These are phyloP conservation scores for Collybia nuda DNA, from an alignment of 768 basidiomycete species.

Conservation along the genomic window DNA sequence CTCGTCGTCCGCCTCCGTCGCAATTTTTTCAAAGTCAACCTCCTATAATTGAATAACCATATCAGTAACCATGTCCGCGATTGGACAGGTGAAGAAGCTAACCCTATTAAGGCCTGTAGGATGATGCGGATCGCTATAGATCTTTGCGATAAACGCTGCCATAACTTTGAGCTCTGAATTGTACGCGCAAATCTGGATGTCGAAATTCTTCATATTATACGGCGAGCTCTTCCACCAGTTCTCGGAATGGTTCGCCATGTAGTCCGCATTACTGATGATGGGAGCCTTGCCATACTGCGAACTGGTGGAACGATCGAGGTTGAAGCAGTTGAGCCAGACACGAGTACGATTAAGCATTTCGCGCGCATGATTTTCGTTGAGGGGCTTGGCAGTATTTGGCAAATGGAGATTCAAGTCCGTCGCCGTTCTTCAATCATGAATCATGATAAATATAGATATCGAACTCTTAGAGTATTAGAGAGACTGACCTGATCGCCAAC, in stretches of 20 bases:
- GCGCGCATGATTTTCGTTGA: slow-evolving; percentile 79
- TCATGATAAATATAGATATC: slow-evolving; percentile 7
- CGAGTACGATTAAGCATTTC: slow-evolving; percentile 90
- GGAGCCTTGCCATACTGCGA: slow-evolving; percentile 88
- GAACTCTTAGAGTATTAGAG: slow-evolving; percentile 10
- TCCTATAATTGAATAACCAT: slow-evolving; percentile 33
- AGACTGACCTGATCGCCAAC: slow-evolving; percentile 71
- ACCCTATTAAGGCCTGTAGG: slow-evolving; percentile 80
- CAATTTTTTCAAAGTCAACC: slow-evolving; percentile 62
- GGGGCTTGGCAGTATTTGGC: slow-evolving; percentile 67
- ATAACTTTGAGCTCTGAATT: slow-evolving; percentile 72
- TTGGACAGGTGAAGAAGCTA: slow-evolving; percentile 6
- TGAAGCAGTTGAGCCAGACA: slow-evolving; percentile 89
- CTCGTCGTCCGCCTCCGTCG: slow-evolving; percentile 68
- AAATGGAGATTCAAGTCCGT: slow-evolving; percentile 88
- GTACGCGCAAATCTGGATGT: slow-evolving; percentile 79
- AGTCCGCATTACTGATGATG: slow-evolving; percentile 76
- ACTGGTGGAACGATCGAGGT: slow-evolving; percentile 86
- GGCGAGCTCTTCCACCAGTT: slow-evolving; percentile 71
- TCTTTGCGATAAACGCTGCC: slow-evolving; percentile 55
- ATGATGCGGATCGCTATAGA: slow-evolving; percentile 72
- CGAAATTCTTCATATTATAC: slow-evolving; percentile 71
- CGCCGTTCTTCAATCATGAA: slow-evolving; percentile 58
- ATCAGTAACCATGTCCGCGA: background rate
- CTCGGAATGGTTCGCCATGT: slow-evolving; percentile 68